phyloP scores from a whole-genome alignment of 23 red algal genomes.

The Gracilaria domingensis region DNA sequence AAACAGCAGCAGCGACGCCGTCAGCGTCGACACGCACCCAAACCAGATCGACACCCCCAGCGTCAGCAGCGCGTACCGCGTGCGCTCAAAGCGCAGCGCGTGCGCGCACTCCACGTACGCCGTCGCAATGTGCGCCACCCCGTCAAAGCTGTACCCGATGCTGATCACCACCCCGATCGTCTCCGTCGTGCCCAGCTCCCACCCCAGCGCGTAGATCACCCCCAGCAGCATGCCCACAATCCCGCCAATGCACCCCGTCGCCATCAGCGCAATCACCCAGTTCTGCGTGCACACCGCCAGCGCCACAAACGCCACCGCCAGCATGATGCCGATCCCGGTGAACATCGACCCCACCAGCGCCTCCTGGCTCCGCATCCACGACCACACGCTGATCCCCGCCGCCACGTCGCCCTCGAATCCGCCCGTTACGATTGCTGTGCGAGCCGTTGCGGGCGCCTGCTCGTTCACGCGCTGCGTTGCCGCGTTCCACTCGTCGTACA shows the following conservation, averaged over 20 bases:
- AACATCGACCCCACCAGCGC: slow-evolving; percentile 63
- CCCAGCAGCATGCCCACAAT: slow-evolving; percentile 69
- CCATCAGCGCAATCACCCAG: slow-evolving; percentile 53
- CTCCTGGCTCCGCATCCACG: slow-evolving; percentile 62
- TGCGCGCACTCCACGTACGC: slow-evolving; percentile 70
- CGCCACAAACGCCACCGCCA: slow-evolving; percentile 61
- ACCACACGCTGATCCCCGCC: slow-evolving; percentile 26
- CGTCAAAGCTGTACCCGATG: slow-evolving; percentile 81
- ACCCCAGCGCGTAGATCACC: slow-evolving; percentile 46
- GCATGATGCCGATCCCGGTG: slow-evolving; percentile 62
- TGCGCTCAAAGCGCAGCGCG: slow-evolving; percentile 23
- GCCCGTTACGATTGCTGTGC: slow-evolving; percentile 40
- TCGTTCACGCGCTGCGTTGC: slow-evolving; percentile 11
- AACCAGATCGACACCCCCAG: slow-evolving; percentile 72
- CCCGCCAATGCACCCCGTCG: slow-evolving; percentile 62
- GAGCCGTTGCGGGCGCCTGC: background rate
- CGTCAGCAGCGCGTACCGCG: slow-evolving; percentile 72
- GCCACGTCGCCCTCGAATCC: slow-evolving; percentile 26
- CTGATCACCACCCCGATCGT: slow-evolving; percentile 73
- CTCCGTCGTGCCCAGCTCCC: slow-evolving; percentile 71
- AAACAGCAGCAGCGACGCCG: slow-evolving; percentile 56
- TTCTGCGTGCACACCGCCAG: slow-evolving; percentile 65
- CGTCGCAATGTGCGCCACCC: slow-evolving; percentile 67
- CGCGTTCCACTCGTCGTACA: slow-evolving; percentile 69
- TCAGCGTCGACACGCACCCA: slow-evolving; percentile 67